Base-by-base conservation (phyloP, 805 yeast genomes). In the Huiozyma naganishii region DNA sequence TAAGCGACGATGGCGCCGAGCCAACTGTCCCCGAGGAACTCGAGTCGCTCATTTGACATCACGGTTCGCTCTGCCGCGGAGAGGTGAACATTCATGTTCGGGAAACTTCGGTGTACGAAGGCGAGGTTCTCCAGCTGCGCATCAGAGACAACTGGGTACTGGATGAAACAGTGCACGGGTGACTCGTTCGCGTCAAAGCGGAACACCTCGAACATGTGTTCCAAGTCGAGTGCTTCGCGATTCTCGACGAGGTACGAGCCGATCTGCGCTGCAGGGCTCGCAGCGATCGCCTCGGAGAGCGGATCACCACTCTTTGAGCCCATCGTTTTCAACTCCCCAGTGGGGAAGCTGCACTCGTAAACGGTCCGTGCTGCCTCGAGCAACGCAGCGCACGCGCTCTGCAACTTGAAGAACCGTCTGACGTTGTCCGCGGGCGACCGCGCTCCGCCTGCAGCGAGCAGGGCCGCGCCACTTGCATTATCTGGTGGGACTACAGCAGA, bases 21-120 rank as follows among this genome's bases (percentile, higher is more conserved):
- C 43, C 85, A 73, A 4, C 95, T 78, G 64, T 87, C 96, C 11
- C 96, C 96, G 32, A 84, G 64, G 55, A 85, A 88, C 62, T 88
- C 96, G 13, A 86, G 68, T 37, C 95, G 68, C 66, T 87, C 95
- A 59, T 87, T 83, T 51, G 49, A 42, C 44, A 51, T 47, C 4
- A 44, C 38, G 5, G 44, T 51, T 43, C 42, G 51, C 29, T 48
- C 45, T 7, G 39, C 28, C 30, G 48, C 50, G 7, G 53, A 46
- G 29, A 49, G 39, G 23, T 45, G 44, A 4, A 45, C 49, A 29
- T 49, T 47, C 52, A 45, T 51, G 37, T 45, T 53, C 5, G 50
- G 45, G 29, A 44, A 43, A 45, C 54, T 50, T 41, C 43, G 49
- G 40, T 54, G 59, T 28, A 49, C 42, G 37, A 54, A 54, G 1